A percentile compares a stretch with the other conserved stretches of the same genome.
Evolutionary conservation across 768 basidiomycete species (phyloP).

Genomic region (Phaeotremella fagi): DNA sequence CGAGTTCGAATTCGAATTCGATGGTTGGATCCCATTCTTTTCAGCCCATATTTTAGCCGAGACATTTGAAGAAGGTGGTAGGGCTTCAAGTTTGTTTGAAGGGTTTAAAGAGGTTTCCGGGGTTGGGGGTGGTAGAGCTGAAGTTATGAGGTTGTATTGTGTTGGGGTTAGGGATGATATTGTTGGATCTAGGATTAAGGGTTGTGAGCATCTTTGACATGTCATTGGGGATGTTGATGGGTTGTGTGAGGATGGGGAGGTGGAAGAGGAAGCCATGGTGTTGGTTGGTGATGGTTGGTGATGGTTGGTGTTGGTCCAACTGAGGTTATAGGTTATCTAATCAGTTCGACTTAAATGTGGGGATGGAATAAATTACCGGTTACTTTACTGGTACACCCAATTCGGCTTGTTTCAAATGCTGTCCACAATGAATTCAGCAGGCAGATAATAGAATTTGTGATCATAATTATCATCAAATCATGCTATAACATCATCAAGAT

Average conservation of each 20-base stretch:
- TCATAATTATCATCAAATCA: too few species aligned
- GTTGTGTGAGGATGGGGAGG: not conserved
- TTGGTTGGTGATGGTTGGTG: too few species aligned
- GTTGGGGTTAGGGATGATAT: slow-evolving; percentile 78
- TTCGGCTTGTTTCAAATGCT: too few species aligned
- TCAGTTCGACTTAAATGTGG: too few species aligned
- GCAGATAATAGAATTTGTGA: too few species aligned
- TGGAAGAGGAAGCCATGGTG: not conserved
- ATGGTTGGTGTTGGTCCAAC: too few species aligned
- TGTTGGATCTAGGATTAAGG: slow-evolving; percentile 89
- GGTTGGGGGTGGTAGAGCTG: slow-evolving; percentile 56
- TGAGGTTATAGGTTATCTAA: too few species aligned
- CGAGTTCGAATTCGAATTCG: not conserved
- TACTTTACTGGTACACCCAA: too few species aligned
- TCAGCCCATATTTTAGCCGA: slow-evolving; percentile 29
- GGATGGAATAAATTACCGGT: too few species aligned
- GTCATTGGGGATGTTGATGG: not conserved
- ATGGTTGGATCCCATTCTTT: slow-evolving; percentile 4
- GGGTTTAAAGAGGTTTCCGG: slow-evolving; percentile 47
- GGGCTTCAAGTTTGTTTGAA: slow-evolving; percentile 44
- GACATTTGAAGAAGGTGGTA: slow-evolving; percentile 50
- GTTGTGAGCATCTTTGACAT: slow-evolving; percentile 49
- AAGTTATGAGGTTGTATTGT: slow-evolving; percentile 78
- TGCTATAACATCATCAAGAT: too few species aligned
- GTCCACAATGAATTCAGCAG: too few species aligned